Evolutionary conservation across 2,329 filamentous ascomycete species (phyloP).

Genomic region (Trichophaea hybrida): DNA sequence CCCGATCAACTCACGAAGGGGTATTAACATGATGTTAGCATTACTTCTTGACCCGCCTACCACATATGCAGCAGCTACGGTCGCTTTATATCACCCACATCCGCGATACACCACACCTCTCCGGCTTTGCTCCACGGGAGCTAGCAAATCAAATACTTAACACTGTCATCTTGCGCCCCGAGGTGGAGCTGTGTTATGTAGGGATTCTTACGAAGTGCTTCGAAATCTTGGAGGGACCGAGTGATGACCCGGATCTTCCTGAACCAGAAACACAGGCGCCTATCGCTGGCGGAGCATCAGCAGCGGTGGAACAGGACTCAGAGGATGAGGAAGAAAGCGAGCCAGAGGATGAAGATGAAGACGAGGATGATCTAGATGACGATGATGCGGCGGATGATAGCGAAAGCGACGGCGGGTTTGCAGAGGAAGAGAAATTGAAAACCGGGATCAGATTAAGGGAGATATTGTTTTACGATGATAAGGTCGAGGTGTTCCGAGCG

Average conservation of each 20-base stretch:
- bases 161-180: conserved; percentile 60
- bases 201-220: conserved; percentile 67
- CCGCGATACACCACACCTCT: conserved; percentile 42
- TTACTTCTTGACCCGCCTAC: conserved; percentile 61
- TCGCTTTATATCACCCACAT: conserved; percentile 58
- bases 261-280: conserved; percentile 8
- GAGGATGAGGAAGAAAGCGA: conserved; percentile 36
- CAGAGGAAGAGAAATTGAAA: conserved; percentile 31
- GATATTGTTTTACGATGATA: conserved; percentile 74
- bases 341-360: conserved; percentile 37
- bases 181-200: conserved; percentile 64
- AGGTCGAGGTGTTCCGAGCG: conserved; percentile 65
- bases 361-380: conserved; percentile 36
- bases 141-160: conserved; percentile 63
- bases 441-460: conserved; percentile 50
- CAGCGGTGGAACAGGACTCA: conserved; percentile 36
- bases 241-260: conserved; percentile 29
- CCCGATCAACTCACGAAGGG: conserved; percentile 14
- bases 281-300: conserved; percentile 29
- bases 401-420: conserved; percentile 27
- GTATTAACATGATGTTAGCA: conserved; percentile 40
- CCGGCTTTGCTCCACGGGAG: conserved; percentile 47
- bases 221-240: conserved; percentile 53
- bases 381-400: conserved; percentile 31
- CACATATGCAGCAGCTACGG: conserved; percentile 53